Evolutionary conservation across 73 alveolate genomes (phyloP).

Genomic region (Halteria grandinella): DNA sequence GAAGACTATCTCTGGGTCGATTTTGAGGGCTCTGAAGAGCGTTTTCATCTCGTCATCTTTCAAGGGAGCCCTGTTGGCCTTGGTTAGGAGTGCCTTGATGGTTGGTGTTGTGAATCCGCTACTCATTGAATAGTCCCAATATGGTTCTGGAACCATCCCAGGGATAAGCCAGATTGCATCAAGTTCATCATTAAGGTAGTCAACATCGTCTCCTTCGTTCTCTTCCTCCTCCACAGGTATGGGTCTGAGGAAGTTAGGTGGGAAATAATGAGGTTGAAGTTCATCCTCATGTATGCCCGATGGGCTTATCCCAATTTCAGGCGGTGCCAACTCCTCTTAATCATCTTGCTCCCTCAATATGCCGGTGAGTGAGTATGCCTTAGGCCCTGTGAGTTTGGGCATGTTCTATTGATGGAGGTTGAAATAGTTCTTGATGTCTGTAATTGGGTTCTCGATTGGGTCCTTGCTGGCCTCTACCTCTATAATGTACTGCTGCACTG

Average conservation of each 20-base stretch:
- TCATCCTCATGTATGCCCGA: constrained; percentile 9
- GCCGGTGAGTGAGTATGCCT: constrained; percentile 31
- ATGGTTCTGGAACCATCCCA: constrained; percentile 79
- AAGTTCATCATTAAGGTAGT: background rate
- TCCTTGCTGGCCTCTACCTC: constrained; percentile 17
- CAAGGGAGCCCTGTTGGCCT: constrained; percentile 14
- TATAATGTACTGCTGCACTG: constrained; percentile 37
- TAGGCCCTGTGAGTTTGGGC: constrained; percentile 56
- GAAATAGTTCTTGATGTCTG: constrained; percentile 43
- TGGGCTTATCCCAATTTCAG: constrained; percentile 30
- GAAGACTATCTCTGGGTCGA: constrained; percentile 75
- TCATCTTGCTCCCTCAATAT: constrained; percentile 26
- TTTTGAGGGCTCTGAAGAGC: constrained; percentile 28
- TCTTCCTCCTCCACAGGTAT: constrained; percentile 25
- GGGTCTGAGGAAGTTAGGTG: constrained; percentile 38
- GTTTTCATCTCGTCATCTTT: constrained; percentile 15
- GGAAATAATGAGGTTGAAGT: constrained; percentile 15
- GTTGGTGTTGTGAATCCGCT: constrained; percentile 48
- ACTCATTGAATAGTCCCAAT: constrained; percentile 77
- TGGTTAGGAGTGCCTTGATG: constrained; percentile 37
- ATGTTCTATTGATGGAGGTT: constrained; percentile 40
- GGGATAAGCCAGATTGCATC: constrained; percentile 79
- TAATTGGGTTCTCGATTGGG: constrained; percentile 18
- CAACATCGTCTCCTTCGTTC: constrained; percentile 36
- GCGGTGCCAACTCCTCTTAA: constrained; percentile 20